Conservation (phyloP, 768 basidiomycete genomes). For the Termitomyces sp. region DNA sequence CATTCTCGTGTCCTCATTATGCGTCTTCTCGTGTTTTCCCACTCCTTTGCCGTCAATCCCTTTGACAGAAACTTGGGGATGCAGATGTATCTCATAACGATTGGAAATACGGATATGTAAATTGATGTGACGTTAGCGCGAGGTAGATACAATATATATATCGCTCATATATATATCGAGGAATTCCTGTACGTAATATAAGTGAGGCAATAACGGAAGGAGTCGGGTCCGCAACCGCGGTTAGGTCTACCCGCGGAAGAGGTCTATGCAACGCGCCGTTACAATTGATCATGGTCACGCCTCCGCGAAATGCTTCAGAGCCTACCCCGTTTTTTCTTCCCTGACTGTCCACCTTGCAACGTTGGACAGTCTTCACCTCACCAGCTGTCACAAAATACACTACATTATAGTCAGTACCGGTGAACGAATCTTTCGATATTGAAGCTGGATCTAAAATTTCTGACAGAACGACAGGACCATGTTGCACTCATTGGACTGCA, state of each 20-base stretch:
- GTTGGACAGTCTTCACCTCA: slow-evolving; percentile 29
- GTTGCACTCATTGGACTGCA: slow-evolving; percentile 42
- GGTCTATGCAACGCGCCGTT: too few relatives aligned
- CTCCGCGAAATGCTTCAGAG: neutral
- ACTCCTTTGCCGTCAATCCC: too few relatives aligned
- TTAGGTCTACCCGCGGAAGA: too few relatives aligned
- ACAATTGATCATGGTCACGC: neutral
- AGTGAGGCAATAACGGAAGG: too few relatives aligned
- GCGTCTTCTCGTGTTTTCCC: neutral
- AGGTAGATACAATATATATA: too few relatives aligned
- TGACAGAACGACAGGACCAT: slow-evolving; percentile 31
- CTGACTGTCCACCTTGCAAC: slow-evolving; percentile 42
- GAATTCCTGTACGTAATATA: too few relatives aligned
- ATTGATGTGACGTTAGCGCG: too few relatives aligned
- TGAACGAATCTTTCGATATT: neutral
- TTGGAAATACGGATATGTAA: neutral
- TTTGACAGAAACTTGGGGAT: neutral
- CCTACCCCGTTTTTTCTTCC: slow-evolving; percentile 29
- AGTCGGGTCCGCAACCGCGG: too few relatives aligned
- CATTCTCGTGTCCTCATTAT: too few relatives aligned
- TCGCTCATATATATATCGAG: too few relatives aligned
- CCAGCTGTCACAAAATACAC: slow-evolving; percentile 36
- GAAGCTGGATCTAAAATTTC: neutral
- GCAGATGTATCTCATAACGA: neutral
- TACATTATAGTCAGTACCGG: slow-evolving; percentile 40